Percentiles rank a stretch among this genome's conserved stretches.
phyloP scores from a whole-genome alignment of 2,329 filamentous ascomycete genomes.

The Curvularia eragrostidis region DNA sequence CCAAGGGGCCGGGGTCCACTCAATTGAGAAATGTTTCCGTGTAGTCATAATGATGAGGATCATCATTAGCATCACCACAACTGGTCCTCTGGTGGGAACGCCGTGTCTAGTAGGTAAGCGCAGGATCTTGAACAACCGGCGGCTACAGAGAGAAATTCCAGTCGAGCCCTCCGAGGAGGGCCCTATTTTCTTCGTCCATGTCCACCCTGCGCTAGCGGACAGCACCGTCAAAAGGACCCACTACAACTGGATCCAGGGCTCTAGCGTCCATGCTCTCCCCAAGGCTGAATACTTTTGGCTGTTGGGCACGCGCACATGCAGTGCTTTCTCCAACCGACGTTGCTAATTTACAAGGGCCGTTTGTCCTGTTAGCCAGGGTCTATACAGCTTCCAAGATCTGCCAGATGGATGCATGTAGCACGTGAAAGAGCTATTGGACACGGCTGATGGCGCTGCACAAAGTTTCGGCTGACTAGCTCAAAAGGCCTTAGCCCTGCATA shows the following conservation, averaged over 20 bases:
- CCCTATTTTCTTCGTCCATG: conserved; percentile 13
- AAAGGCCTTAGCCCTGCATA: conserved; percentile 15
- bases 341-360: conserved; percentile 19
- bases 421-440: conserved; percentile 22
- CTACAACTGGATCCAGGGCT: conserved; percentile 5
- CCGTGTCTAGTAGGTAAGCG: neutral
- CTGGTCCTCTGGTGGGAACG: conserved; percentile 3
- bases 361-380: conserved; percentile 6
- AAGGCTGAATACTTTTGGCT: conserved; percentile 16
- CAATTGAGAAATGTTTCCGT: conserved; percentile 22
- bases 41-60: conserved; percentile 3
- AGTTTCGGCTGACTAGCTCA: conserved; percentile 22
- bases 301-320: conserved; percentile 14
- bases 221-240: conserved; percentile 15
- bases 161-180: conserved; percentile 5
- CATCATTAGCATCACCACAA: conserved; percentile 1
- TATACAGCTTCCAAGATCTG: conserved; percentile 6
- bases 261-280: conserved; percentile 13
- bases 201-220: conserved; percentile 11
- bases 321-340: neutral
- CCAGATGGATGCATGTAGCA: conserved; percentile 13
- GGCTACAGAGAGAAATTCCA: conserved; percentile 10
- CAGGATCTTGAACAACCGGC: conserved; percentile 14
- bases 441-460: conserved; percentile 8
- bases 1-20: conserved; percentile 23